Evolutionary conservation across 1,284 basidiomycete genomes (phyloP).

Genomic region (Volvariella surrecta): DNA sequence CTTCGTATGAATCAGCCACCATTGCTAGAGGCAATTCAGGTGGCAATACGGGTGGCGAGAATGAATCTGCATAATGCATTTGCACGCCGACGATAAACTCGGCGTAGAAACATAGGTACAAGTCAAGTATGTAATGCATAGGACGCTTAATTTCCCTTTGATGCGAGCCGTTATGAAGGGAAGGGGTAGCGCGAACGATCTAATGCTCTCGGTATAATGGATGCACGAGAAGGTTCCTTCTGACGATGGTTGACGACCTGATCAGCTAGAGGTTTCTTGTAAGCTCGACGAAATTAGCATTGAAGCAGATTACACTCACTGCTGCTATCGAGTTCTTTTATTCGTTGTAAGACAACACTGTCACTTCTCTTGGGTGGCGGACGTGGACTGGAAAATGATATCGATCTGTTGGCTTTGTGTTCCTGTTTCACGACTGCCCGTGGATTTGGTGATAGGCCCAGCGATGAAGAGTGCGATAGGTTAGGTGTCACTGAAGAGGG

Average conservation of each 20-base stretch:
- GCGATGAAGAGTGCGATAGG: too few relatives aligned
- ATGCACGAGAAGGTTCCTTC: too few relatives aligned
- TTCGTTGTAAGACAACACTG: constrained; percentile 43
- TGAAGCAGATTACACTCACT: too few relatives aligned
- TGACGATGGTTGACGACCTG: too few relatives aligned
- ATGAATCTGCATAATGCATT: neutral
- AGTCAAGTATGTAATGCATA: too few relatives aligned
- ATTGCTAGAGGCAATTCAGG: constrained; percentile 3
- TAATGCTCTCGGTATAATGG: constrained; percentile 24
- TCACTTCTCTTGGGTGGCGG: constrained; percentile 23
- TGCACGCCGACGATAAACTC: too few relatives aligned
- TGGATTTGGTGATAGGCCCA: too few relatives aligned
- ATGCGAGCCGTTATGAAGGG: neutral
- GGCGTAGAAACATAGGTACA: too few relatives aligned
- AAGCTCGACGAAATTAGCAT: too few relatives aligned
- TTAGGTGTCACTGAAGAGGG: too few relatives aligned
- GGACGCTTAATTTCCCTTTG: neutral
- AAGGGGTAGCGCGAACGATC: constrained; percentile 29
- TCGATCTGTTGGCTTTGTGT: neutral
- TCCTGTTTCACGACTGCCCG: too few relatives aligned
- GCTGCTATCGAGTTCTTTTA: constrained; percentile 18
- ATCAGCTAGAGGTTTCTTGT: too few relatives aligned
- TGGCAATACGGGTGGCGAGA: neutral
- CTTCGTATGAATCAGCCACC: neutral
- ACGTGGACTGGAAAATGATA: neutral